Evolutionary conservation across 1,284 basidiomycete genomes (phyloP).

Genomic region (Apiotrichum montevideense): DNA sequence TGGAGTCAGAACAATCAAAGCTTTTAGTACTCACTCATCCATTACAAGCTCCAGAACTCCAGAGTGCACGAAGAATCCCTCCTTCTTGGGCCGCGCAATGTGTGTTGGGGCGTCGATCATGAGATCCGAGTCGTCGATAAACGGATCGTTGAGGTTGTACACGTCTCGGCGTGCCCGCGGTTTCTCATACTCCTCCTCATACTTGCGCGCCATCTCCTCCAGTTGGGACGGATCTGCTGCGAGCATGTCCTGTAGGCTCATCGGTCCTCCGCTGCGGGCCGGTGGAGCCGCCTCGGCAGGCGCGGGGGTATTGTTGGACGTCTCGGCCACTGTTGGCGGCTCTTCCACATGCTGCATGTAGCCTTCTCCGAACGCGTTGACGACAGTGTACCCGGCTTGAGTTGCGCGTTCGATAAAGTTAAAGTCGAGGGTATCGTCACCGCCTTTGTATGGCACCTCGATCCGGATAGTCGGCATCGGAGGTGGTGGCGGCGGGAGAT

Average conservation of each 20-base stretch:
- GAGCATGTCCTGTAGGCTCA: constrained; percentile 9
- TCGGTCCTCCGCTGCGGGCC: constrained; percentile 5
- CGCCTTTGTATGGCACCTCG: constrained; percentile 15
- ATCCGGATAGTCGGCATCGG: constrained; percentile 42
- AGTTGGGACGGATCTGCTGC: constrained; percentile 12
- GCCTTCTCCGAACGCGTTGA: constrained; percentile 14
- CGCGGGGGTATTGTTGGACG: neutral
- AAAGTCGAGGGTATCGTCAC: constrained; percentile 29
- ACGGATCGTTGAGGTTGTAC: constrained; percentile 87
- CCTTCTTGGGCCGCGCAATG: constrained; percentile 87
- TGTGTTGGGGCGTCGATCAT: constrained; percentile 81
- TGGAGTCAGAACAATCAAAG: neutral
- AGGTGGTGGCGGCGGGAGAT: constrained; percentile 38
- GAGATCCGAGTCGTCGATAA: constrained; percentile 96
- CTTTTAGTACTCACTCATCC: constrained; percentile 29
- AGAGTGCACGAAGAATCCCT: constrained; percentile 86
- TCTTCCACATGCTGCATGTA: constrained; percentile 3
- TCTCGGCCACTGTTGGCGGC: neutral
- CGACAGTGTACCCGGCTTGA: constrained; percentile 17
- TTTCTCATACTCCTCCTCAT: constrained; percentile 36
- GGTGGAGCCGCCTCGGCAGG: neutral
- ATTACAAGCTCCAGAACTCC: constrained; percentile 69
- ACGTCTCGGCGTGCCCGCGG: constrained; percentile 20
- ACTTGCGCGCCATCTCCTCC: constrained; percentile 29
- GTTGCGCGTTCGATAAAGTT: constrained; percentile 35